These are phyloP conservation scores for Tylopilus cervinicoccineus DNA, from an alignment of 768 basidiomycete species.

Conservation along the genomic window DNA sequence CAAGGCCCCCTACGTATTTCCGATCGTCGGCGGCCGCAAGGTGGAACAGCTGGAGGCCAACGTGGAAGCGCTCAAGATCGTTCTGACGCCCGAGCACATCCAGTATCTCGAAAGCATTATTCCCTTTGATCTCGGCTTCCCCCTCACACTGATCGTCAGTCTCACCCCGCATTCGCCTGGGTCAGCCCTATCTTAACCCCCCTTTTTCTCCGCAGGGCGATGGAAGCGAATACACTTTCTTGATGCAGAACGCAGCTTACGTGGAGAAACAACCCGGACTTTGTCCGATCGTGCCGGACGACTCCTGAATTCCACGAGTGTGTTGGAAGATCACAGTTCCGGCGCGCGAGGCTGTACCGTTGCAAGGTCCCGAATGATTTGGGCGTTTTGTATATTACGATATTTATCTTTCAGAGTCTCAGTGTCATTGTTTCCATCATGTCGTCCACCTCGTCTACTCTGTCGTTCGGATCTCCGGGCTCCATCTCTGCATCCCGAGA, in stretches of 20 bases:
- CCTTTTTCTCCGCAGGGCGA: constrained; percentile 21
- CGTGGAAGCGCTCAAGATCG: constrained; percentile 40
- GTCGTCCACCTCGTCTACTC: no score
- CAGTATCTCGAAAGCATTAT: constrained; percentile 33
- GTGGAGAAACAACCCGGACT: constrained; percentile 18
- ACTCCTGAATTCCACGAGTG: neutral
- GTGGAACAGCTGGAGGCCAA: constrained; percentile 41
- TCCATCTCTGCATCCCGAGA: no score
- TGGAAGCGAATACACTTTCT: constrained; percentile 14
- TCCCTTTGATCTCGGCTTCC: constrained; percentile 40
- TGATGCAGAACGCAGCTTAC: constrained; percentile 13
- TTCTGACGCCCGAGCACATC: constrained; percentile 37
- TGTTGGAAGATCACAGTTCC: neutral
- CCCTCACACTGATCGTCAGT: constrained; percentile 31
- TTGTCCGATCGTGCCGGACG: constrained; percentile 5
- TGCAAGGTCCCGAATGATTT: neutral
- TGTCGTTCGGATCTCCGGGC: no score
- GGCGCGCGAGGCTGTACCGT: neutral
- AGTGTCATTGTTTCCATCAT: neutral
- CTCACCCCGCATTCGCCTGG: neutral
- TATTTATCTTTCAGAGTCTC: neutral
- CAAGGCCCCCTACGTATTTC: constrained; percentile 44
- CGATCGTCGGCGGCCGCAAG: constrained; percentile 41
- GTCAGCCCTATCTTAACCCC: neutral
- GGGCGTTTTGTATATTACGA: neutral